phyloP scores from a whole-genome alignment of 306 rosid species.

The Acacia crassicarpa region DNA sequence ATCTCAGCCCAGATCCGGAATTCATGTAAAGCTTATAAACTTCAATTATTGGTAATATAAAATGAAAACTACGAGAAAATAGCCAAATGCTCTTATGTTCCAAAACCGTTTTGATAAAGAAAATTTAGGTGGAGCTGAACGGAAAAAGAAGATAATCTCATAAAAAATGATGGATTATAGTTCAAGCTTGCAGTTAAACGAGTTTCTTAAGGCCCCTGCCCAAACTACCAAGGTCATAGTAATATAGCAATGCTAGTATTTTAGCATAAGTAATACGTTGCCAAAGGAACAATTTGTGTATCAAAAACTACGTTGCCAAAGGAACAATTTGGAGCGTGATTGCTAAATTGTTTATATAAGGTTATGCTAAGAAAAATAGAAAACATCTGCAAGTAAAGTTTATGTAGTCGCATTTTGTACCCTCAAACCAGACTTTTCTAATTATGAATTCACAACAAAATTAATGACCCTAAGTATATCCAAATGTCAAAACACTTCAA shows the following conservation, averaged over 20 bases:
- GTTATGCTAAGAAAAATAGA: neutral
- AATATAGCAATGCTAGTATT: neutral
- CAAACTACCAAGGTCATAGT: neutral
- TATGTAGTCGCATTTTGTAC: constrained; percentile 6
- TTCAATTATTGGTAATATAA: neutral
- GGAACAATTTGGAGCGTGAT: constrained; percentile 13
- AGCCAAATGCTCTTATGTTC: constrained; percentile 54
- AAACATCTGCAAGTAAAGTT: neutral
- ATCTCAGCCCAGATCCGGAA: constrained; percentile 47
- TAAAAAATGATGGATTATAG: neutral
- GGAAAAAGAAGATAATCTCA: neutral
- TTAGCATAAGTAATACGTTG: constrained; percentile 1
- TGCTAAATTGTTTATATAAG: neutral
- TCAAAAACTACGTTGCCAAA: no score
- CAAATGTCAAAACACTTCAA: neutral
- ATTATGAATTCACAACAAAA: neutral
- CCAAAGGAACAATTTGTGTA: constrained; percentile 11
- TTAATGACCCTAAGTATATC: neutral
- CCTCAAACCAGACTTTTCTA: constrained; percentile 11
- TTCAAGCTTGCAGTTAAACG: constrained; percentile 18
- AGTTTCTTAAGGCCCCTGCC: neutral
- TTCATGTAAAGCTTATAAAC: neutral
- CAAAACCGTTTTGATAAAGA: constrained; percentile 81
- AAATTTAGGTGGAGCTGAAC: constrained; percentile 58
- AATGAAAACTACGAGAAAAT: neutral